Percentiles rank a stretch among this genome's conserved stretches.
Evolutionary conservation across 176 grass and related monocot species (phyloP).

Genomic region (Triticum monococcum): DNA sequence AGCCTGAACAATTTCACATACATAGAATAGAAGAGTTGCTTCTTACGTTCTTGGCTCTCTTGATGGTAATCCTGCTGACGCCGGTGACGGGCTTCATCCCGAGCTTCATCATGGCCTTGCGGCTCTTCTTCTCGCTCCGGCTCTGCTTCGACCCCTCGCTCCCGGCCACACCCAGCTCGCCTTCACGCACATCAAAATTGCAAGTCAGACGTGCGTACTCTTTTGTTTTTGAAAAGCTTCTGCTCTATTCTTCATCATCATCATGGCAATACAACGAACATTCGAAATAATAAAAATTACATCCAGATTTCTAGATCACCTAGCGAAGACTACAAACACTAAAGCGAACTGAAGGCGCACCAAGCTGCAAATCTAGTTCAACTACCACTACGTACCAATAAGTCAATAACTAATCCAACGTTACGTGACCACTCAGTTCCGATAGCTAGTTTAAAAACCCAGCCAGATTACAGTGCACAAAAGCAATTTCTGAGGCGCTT

Average conservation of each 20-base stretch:
- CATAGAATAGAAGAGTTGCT: neutral
- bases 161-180: conserved; percentile 48
- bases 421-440: neutral
- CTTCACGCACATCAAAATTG: conserved; percentile 8
- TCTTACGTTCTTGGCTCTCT: conserved; percentile 81
- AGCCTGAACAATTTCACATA: neutral
- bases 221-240: no score
- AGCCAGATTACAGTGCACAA: neutral
- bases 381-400: neutral
- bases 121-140: conserved; percentile 91
- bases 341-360: no score
- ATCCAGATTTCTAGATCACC: no score
- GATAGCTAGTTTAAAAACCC: neutral
- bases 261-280: no score
- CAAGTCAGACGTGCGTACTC: neutral
- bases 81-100: conserved; percentile 86
- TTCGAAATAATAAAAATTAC: no score
- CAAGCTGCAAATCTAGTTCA: neutral
- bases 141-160: conserved; percentile 71
- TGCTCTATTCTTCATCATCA: no score
- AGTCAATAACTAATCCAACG: neutral
- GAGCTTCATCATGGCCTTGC: conserved; percentile 96
- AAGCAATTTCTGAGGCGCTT: neutral
- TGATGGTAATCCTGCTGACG: conserved; percentile 81
- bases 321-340: no score